Evolutionary conservation across 768 basidiomycete species (phyloP).

Genomic region (Termitomyces sp.): DNA sequence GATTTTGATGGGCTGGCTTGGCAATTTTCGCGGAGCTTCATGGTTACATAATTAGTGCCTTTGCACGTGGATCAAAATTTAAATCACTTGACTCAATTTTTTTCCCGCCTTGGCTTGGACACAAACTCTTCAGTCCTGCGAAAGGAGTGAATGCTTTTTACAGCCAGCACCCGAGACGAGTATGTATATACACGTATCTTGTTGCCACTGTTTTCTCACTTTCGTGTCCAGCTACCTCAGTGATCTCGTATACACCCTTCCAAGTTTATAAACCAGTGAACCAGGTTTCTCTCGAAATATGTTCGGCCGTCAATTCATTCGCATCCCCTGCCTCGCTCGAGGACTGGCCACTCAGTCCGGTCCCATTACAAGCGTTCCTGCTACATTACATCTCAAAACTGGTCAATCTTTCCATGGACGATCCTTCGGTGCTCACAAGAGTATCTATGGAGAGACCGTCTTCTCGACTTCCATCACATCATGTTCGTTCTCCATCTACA

Average conservation of each 20-base stretch:
- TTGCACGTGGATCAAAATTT: conserved; percentile 12
- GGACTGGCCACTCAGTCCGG: conserved; percentile 65
- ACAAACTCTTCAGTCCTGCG: conserved; percentile 10
- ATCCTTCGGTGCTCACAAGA: conserved; percentile 84
- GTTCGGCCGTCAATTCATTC: conserved; percentile 50
- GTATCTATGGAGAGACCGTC: conserved; percentile 94
- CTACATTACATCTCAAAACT: conserved; percentile 85
- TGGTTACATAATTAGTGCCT: conserved; percentile 43
- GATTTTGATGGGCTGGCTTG: neutral
- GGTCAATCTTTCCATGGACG: conserved; percentile 90
- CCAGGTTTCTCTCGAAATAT: conserved; percentile 30
- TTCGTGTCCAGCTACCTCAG: conserved; percentile 65
- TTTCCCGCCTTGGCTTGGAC: conserved; percentile 1
- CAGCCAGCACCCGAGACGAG: conserved; percentile 88
- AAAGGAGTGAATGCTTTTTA: conserved; percentile 67
- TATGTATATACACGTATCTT: conserved; percentile 29
- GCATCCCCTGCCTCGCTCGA: conserved; percentile 45
- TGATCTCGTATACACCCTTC: conserved; percentile 84
- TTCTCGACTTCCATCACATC: conserved; percentile 99
- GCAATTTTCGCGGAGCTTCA: neutral
- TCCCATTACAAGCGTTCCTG: conserved; percentile 50
- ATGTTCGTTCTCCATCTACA: conserved; percentile 46
- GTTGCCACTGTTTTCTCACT: conserved; percentile 17
- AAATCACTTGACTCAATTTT: conserved; percentile 7
- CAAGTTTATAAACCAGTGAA: conserved; percentile 24